A percentile compares a stretch with the other conserved stretches of the same genome.
Conservation (phyloP, 2,329 filamentous ascomycete species). For the Arachnopeziza araneosa region DNA sequence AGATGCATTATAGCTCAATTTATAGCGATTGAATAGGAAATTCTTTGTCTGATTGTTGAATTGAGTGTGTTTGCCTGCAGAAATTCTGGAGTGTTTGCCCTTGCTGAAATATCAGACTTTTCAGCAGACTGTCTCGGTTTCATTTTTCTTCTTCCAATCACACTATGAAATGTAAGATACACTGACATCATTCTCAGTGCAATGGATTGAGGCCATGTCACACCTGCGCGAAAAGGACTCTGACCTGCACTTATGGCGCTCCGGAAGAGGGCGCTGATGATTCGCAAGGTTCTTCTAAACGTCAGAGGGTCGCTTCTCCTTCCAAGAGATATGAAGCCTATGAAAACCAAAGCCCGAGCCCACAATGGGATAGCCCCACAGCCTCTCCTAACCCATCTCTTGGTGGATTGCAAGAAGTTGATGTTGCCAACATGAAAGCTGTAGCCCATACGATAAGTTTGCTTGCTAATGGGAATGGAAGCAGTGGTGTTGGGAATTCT, state of each 20-base stretch:
- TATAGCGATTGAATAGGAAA: too few species aligned
- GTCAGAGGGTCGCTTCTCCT: slow-evolving; percentile 8
- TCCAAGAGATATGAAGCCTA: slow-evolving; percentile 7
- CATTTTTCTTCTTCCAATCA: too few species aligned
- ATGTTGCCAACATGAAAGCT: neutral
- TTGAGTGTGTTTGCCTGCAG: too few species aligned
- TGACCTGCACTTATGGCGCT: slow-evolving; percentile 40
- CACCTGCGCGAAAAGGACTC: slow-evolving; percentile 49
- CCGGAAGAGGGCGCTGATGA: slow-evolving; percentile 20
- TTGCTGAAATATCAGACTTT: too few species aligned
- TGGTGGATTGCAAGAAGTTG: neutral
- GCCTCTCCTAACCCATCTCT: neutral
- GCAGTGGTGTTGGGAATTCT: neutral
- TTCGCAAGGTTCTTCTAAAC: slow-evolving; percentile 29
- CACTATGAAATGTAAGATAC: slow-evolving; percentile 38
- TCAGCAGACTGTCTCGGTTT: too few species aligned
- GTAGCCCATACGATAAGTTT: neutral
- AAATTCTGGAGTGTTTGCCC: too few species aligned
- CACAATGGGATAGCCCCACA: neutral
- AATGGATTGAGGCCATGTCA: slow-evolving; percentile 44
- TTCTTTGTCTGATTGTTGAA: too few species aligned
- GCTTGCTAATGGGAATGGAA: neutral
- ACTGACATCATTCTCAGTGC: slow-evolving; percentile 25
- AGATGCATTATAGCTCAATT: too few species aligned
- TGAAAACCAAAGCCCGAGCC: neutral